These are phyloP conservation scores for Beauveria sp. DNA, from an alignment of 2,329 filamentous ascomycete species.

Conservation along the genomic window DNA sequence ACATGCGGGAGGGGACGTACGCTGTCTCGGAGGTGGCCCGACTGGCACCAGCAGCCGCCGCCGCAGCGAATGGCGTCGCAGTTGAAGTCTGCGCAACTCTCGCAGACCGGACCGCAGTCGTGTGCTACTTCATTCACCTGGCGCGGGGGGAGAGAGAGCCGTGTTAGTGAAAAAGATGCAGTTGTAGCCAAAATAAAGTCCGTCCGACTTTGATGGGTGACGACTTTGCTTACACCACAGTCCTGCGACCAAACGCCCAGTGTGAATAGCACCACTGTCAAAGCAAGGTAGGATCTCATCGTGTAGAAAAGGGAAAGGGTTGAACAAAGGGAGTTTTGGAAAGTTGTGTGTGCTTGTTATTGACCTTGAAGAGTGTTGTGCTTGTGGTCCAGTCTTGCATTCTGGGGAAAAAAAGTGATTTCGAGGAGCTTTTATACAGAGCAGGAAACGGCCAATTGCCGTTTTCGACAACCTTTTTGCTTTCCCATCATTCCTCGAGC, in stretches of 20 bases:
- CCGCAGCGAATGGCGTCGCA: neutral
- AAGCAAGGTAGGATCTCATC: neutral
- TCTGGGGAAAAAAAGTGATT: no score
- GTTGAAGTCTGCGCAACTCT: neutral
- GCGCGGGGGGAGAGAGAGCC: no score
- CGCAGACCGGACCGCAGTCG: neutral
- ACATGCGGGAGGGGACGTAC: neutral
- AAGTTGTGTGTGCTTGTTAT: no score
- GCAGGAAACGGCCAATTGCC: neutral
- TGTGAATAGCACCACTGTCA: neutral
- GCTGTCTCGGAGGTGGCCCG: neutral
- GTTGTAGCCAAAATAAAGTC: neutral
- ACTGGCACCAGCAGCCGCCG: neutral
- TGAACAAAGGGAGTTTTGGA: neutral
- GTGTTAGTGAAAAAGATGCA: neutral
- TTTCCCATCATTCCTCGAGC: neutral
- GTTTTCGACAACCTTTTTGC: neutral
- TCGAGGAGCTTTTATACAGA: no score
- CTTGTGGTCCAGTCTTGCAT: no score
- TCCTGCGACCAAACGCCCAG: neutral
- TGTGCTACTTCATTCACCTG: neutral
- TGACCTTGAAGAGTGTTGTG: no score
- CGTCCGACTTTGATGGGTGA: no score
- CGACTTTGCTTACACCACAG: neutral
- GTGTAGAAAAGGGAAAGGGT: no score